A percentile compares a stretch with the other conserved stretches of the same genome.
These are phyloP conservation scores for Spinellus fusiger DNA, from an alignment of 192 early-diverging fungal genomes.

Conservation along the genomic window DNA sequence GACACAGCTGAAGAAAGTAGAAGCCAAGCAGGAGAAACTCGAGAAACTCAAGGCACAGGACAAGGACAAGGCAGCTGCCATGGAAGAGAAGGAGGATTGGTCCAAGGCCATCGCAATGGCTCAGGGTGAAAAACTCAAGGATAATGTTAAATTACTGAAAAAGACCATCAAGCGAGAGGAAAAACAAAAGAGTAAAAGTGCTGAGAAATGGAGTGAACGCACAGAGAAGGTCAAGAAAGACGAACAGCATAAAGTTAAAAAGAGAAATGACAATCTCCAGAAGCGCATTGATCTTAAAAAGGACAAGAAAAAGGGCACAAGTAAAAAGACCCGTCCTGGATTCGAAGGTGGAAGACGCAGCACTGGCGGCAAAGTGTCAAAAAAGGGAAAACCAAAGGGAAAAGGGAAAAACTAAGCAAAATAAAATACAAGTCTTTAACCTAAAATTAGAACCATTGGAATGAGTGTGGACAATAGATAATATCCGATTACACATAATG, in stretches of 20 bases:
- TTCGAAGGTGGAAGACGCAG: conserved; percentile 33
- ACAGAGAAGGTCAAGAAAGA: conserved; percentile 55
- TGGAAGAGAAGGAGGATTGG: conserved; percentile 81
- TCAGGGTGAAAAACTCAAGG: conserved; percentile 87
- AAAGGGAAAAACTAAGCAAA: conserved; percentile 9
- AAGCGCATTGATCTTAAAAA: conserved; percentile 67
- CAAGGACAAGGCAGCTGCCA: conserved; percentile 55
- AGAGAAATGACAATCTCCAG: conserved; percentile 83
- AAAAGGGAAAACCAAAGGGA: conserved; percentile 2
- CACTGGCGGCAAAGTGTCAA: conserved; percentile 11
- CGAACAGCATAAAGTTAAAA: conserved; percentile 66
- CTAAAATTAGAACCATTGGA: too few relatives aligned
- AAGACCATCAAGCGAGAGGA: conserved; percentile 86
- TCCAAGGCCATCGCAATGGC: conserved; percentile 72
- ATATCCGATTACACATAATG: too few relatives aligned
- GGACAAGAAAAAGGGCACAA: conserved; percentile 49
- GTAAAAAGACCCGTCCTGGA: conserved; percentile 29
- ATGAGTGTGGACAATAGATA: too few relatives aligned
- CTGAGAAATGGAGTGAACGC: conserved; percentile 78
- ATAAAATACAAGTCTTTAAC: too few relatives aligned
- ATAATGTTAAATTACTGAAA: conserved; percentile 84
- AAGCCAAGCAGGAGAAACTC: conserved; percentile 71
- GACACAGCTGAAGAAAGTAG: conserved; percentile 59
- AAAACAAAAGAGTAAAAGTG: conserved; percentile 79
- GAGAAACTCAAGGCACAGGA: conserved; percentile 60